Percentiles rank a stretch among this genome's conserved stretches.
Evolutionary conservation across 805 yeast genomes (phyloP).

Genomic region (Spathaspora sp.): DNA sequence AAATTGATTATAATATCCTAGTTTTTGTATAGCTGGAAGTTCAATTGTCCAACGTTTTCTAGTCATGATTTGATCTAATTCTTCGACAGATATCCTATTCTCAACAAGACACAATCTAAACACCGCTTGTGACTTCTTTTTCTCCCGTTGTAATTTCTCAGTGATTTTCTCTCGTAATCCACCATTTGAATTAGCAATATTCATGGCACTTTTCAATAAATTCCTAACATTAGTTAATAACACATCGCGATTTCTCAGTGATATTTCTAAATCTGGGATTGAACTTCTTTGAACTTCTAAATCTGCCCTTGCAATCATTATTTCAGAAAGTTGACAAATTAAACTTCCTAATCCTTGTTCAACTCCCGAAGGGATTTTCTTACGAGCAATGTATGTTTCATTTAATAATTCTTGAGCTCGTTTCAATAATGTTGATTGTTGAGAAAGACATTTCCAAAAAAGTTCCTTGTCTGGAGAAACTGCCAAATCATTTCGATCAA

Average conservation of each 20-base stretch:
- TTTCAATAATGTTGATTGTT: slow-evolving; percentile 36
- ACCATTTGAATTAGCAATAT: slow-evolving; percentile 42
- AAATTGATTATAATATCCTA: slow-evolving; percentile 25
- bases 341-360: slow-evolving; percentile 27
- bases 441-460: slow-evolving; percentile 39
- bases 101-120: slow-evolving; percentile 45
- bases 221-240: slow-evolving; percentile 38
- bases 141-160: slow-evolving; percentile 41
- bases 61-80: slow-evolving; percentile 31
- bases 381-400: slow-evolving; percentile 14
- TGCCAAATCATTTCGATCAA: slow-evolving; percentile 30
- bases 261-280: slow-evolving; percentile 22
- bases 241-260: slow-evolving; percentile 24
- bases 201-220: slow-evolving; percentile 44
- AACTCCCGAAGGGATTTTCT: slow-evolving; percentile 11
- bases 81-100: slow-evolving; percentile 24
- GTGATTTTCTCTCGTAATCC: slow-evolving; percentile 47
- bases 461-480: slow-evolving; percentile 10
- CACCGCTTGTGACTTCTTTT: slow-evolving; percentile 42
- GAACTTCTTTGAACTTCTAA: slow-evolving; percentile 48
- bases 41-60: slow-evolving; percentile 27
- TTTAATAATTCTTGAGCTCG: slow-evolving; percentile 32
- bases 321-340: slow-evolving; percentile 35
- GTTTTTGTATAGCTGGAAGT: slow-evolving; percentile 16
- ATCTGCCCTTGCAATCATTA: slow-evolving; percentile 50